Evolutionary conservation across 2,329 filamentous ascomycete species (phyloP), one percentile per base, ranked within the genome.

Genomic region (Myriosclerotinia scirpicola): DNA sequence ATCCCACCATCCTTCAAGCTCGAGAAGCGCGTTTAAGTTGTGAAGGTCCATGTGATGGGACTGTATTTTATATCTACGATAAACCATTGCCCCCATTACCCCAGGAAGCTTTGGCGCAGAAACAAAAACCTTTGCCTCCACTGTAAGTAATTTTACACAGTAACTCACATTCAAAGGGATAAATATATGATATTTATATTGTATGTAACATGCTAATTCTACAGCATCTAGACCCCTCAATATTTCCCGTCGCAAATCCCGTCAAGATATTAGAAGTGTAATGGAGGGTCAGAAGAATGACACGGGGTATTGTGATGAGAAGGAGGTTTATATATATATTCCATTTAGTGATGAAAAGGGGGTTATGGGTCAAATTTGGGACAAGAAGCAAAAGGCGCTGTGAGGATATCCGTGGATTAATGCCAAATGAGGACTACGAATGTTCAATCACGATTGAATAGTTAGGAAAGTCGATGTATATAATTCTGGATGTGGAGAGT

Each of bases 51-150:
- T 65, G 42, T 60, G 44, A 65, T 38, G 64, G 54, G 11, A 65
- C 50, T 9, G 58, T 59, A 5, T 65, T 65, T 22, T 65, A 65
- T 22, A 60, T 65, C 14, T 65, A 65, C 46, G 64, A 65, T 53
- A 65, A 65, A 44, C 64, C 64, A 3, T 42, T 65, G 11, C 64
- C 64, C 5, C 64, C 64, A 3, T 20, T 65, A 30, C 64, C 64
- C 5, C 56, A 26, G 22, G 64, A 65, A 22, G 64, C 64, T 44
- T 15, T 53, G 5, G 38, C 44, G 15, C 36, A 36, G 26, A 48
- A 50, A 15, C 64, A 65, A 5, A 65, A 65, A 42, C 64, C 64
- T 11, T 46, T 65, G n/a, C 64, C 64, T 36, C 54, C 64, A 3
- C 14, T 65, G 64, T 65, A 61, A n/a, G 64, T 60, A 1, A 34